Conservation (phyloP, 2,329 filamentous ascomycete species). For the Aspergillus ibericus region DNA sequence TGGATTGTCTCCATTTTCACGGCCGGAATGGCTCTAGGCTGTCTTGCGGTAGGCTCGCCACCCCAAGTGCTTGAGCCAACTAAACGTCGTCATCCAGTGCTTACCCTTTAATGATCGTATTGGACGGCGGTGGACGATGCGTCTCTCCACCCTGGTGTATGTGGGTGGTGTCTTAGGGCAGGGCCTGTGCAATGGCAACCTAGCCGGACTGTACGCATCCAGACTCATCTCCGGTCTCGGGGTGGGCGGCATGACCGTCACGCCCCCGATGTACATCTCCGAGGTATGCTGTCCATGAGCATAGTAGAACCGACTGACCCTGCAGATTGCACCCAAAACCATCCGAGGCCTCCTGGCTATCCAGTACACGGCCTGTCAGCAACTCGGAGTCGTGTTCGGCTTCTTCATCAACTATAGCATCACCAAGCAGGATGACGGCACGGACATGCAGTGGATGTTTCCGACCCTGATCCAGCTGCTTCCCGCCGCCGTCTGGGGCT, state of each 20-base stretch:
- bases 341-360: conserved; percentile 3
- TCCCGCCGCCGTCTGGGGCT: conserved; percentile 17
- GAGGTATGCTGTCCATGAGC: conserved; percentile 3
- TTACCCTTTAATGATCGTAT: conserved; percentile 2
- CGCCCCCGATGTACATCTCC: conserved; percentile 19
- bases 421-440: conserved; percentile 9
- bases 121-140: conserved; percentile 1
- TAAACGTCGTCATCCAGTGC: background rate
- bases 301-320: background rate
- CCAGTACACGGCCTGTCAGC: background rate
- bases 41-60: conserved; percentile 13
- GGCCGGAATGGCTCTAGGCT: conserved; percentile 21
- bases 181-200: conserved; percentile 13
- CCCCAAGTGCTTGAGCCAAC: background rate
- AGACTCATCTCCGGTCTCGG: conserved; percentile 18
- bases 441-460: conserved; percentile 25
- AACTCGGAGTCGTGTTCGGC: background rate
- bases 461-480: conserved; percentile 23
- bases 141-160: conserved; percentile 1
- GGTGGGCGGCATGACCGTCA: conserved; percentile 14
- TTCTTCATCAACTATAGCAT: conserved; percentile 4
- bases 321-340: background rate
- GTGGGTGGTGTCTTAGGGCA: background rate
- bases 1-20: conserved; percentile 23
- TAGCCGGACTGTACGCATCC: conserved; percentile 18